These are phyloP conservation scores for Talaromyces verruculosus DNA, from an alignment of 2,329 filamentous ascomycete species.

Conservation along the genomic window DNA sequence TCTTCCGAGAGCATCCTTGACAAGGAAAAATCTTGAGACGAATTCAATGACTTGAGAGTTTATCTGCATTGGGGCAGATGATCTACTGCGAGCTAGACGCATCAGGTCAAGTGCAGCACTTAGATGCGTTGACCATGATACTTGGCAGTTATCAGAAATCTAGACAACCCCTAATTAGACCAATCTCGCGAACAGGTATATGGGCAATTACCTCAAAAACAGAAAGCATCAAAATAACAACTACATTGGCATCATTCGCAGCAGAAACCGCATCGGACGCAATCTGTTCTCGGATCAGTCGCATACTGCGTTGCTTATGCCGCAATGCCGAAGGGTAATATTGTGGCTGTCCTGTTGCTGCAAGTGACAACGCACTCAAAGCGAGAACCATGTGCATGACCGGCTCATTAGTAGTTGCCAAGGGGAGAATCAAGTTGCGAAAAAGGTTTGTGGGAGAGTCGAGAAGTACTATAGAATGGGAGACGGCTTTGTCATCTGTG, in stretches of 20 bases:
- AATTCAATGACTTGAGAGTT: slow-evolving; percentile 19
- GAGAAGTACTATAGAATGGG: slow-evolving; percentile 21
- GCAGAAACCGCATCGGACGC: slow-evolving; percentile 13
- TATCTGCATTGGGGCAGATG: background rate
- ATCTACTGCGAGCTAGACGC: slow-evolving; percentile 10
- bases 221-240: slow-evolving; percentile 23
- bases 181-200: background rate
- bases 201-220: slow-evolving; percentile 20
- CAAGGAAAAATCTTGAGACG: slow-evolving; percentile 23
- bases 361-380: slow-evolving; percentile 20
- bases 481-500: slow-evolving; percentile 21
- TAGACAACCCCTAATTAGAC: slow-evolving; percentile 1
- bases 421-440: slow-evolving; percentile 22
- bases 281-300: slow-evolving; percentile 21
- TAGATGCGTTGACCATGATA: slow-evolving; percentile 23
- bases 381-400: slow-evolving; percentile 23
- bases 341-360: slow-evolving; percentile 13
- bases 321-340: slow-evolving; percentile 20
- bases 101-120: slow-evolving; percentile 22
- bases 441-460: slow-evolving; percentile 21
- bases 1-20: slow-evolving; percentile 23
- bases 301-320: slow-evolving; percentile 23
- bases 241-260: slow-evolving; percentile 21
- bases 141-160: slow-evolving; percentile 23
- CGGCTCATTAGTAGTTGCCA: slow-evolving; percentile 16